A percentile compares a stretch with the other conserved stretches of the same genome.
Evolutionary conservation across 768 basidiomycete genomes (phyloP).

Genomic region (Lactarius psammicola): DNA sequence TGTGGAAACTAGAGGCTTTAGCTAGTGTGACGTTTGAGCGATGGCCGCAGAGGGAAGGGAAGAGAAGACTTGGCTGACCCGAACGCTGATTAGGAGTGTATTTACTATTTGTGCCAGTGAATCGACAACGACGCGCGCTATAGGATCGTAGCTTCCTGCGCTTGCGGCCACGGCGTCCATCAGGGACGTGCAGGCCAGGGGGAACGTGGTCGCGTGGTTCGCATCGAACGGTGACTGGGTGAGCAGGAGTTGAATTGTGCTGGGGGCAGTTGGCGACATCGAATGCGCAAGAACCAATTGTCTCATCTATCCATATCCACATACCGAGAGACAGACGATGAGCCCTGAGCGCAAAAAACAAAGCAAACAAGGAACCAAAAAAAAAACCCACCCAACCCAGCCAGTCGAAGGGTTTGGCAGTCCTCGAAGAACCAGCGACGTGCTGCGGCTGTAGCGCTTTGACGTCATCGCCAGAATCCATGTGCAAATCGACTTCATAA

Average conservation of each 20-base stretch:
- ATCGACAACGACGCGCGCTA: conserved; percentile 12
- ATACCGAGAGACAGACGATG: background rate
- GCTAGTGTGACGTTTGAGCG: conserved; percentile 11
- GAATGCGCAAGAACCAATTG: conserved; percentile 26
- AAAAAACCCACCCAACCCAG: conserved; percentile 22
- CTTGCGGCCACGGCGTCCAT: conserved; percentile 17
- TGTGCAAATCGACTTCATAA: background rate
- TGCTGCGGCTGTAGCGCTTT: conserved; percentile 1
- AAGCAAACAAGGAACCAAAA: too few relatives aligned
- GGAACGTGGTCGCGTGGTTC: conserved; percentile 9
- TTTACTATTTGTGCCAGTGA: conserved; percentile 24
- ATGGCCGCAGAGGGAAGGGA: background rate
- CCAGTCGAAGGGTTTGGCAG: conserved; percentile 20
- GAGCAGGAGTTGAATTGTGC: conserved; percentile 26
- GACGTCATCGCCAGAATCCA: conserved; percentile 7
- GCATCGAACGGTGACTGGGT: conserved; percentile 8
- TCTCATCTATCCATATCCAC: conserved; percentile 21
- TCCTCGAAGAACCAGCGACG: background rate
- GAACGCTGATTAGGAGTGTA: conserved; percentile 13
- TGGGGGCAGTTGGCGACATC: conserved; percentile 4
- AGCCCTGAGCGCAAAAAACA: background rate
- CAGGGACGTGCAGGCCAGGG: conserved; percentile 22
- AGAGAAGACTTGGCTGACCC: conserved; percentile 16
- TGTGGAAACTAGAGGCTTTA: conserved; percentile 16
- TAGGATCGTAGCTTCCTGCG: conserved; percentile 11